phyloP scores from a whole-genome alignment of 257 asterid species.

The Pogostemon cablin region DNA sequence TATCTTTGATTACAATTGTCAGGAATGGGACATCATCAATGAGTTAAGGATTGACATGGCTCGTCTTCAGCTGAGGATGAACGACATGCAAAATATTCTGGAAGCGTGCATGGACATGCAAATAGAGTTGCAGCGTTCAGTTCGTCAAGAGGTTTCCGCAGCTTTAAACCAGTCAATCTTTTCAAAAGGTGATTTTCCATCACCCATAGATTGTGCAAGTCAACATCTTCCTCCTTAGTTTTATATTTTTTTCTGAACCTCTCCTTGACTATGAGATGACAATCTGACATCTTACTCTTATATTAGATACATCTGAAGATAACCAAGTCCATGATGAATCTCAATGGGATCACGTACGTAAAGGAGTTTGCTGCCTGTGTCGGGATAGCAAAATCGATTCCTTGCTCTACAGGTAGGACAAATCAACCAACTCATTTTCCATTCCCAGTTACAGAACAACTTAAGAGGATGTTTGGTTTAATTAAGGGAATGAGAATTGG shows the following conservation, averaged over 20 bases:
- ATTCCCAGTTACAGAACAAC: constrained; percentile 45
- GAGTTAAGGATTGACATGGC: constrained; percentile 79
- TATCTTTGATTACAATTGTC: constrained; percentile 19
- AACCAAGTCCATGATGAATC: constrained; percentile 42
- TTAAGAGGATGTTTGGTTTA: no score
- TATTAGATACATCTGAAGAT: constrained; percentile 41
- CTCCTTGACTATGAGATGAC: not conserved
- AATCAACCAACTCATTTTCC: not conserved
- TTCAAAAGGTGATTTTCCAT: constrained; percentile 50
- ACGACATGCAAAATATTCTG: constrained; percentile 76
- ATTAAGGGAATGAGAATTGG: no score
- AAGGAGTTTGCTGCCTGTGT: constrained; percentile 79
- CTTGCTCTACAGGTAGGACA: constrained; percentile 69
- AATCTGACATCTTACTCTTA: constrained; percentile 14
- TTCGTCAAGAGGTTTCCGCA: constrained; percentile 81
- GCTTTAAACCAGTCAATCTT: constrained; percentile 62
- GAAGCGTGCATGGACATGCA: constrained; percentile 94
- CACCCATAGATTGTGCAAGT: not conserved
- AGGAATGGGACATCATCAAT: constrained; percentile 75
- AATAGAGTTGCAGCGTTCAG: constrained; percentile 69
- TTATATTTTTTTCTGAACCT: not conserved
- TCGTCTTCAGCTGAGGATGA: constrained; percentile 80
- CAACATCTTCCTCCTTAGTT: not conserved
- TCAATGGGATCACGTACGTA: constrained; percentile 60
- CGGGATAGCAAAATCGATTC: constrained; percentile 55